phyloP scores from a whole-genome alignment of 345 rosid species.

The Dimocarpus longan region DNA sequence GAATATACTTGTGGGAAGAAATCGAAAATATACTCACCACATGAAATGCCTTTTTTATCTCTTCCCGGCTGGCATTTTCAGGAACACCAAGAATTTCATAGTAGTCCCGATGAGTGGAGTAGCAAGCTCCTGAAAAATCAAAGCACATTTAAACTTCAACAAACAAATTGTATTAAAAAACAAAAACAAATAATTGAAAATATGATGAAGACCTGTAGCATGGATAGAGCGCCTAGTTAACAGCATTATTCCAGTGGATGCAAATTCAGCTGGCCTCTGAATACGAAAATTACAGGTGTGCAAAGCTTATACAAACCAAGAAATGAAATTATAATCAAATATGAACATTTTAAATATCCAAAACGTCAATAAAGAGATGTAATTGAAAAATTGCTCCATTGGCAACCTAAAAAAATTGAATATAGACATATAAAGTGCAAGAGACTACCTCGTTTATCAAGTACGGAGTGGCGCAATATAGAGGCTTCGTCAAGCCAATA shows the following conservation, averaged over 20 bases:
- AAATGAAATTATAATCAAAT: neutral
- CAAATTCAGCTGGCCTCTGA: conserved; percentile 35
- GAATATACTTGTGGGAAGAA: conserved; percentile 52
- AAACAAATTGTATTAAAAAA: neutral
- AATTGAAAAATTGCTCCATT: neutral
- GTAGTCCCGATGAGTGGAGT: conserved; percentile 48
- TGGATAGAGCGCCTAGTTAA: conserved; percentile 53
- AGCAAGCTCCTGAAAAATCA: conserved; percentile 40
- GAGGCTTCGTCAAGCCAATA: conserved; percentile 22
- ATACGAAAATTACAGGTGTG: conserved; percentile 37
- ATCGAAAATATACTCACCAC: conserved; percentile 46
- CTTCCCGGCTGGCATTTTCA: conserved; percentile 65
- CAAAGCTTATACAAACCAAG: conserved; percentile 32
- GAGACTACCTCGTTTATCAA: conserved; percentile 45
- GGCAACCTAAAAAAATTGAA: neutral
- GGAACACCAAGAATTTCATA: conserved; percentile 85
- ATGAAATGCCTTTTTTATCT: conserved; percentile 85
- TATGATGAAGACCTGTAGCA: conserved; percentile 53
- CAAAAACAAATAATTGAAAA: neutral
- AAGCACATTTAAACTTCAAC: neutral
- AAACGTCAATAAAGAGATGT: neutral
- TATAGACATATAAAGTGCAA: neutral
- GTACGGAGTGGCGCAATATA: conserved; percentile 18
- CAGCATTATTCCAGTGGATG: conserved; percentile 32
- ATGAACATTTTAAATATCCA: neutral